Percentiles rank a stretch among this genome's conserved stretches.
These are phyloP conservation scores for Pseudozyma thailandica DNA, from an alignment of 1,284 basidiomycete genomes.

Conservation along the genomic window DNA sequence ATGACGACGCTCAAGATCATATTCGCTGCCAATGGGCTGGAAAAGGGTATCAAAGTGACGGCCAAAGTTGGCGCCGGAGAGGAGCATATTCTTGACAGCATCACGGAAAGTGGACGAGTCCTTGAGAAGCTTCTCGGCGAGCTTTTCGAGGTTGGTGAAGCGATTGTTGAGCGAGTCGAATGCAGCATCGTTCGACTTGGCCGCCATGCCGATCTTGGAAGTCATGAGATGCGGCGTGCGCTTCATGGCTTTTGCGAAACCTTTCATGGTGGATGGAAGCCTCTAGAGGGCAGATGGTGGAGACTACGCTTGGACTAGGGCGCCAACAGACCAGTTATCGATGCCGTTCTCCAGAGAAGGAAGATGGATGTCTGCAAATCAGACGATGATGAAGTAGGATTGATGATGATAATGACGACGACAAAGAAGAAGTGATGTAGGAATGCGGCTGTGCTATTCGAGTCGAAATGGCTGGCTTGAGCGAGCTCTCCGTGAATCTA, in stretches of 20 bases:
- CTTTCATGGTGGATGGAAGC: slow-evolving; percentile 50
- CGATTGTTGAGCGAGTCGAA: slow-evolving; percentile 69
- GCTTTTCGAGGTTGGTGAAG: slow-evolving; percentile 81
- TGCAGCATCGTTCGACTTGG: slow-evolving; percentile 62
- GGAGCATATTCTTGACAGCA: slow-evolving; percentile 74
- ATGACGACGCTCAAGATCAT: slow-evolving; percentile 80
- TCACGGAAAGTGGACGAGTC: slow-evolving; percentile 90
- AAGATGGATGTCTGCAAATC: background rate
- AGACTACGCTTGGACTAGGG: background rate
- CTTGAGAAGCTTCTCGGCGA: slow-evolving; percentile 88
- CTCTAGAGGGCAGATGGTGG: background rate
- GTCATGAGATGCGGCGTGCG: slow-evolving; percentile 66
- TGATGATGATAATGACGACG: background rate
- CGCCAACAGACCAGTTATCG: background rate
- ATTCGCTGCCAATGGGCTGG: slow-evolving; percentile 73
- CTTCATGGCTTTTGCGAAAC: slow-evolving; percentile 60
- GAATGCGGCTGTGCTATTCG: background rate
- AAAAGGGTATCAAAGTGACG: slow-evolving; percentile 78
- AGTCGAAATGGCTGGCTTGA: background rate
- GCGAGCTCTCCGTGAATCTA: background rate
- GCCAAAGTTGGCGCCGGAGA: slow-evolving; percentile 80
- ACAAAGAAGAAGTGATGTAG: background rate
- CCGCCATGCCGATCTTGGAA: slow-evolving; percentile 62
- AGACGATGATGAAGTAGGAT: background rate
- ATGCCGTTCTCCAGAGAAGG: background rate